These are phyloP conservation scores for Fusarium buharicum DNA, from an alignment of 2,329 filamentous ascomycete genomes.

Conservation along the genomic window DNA sequence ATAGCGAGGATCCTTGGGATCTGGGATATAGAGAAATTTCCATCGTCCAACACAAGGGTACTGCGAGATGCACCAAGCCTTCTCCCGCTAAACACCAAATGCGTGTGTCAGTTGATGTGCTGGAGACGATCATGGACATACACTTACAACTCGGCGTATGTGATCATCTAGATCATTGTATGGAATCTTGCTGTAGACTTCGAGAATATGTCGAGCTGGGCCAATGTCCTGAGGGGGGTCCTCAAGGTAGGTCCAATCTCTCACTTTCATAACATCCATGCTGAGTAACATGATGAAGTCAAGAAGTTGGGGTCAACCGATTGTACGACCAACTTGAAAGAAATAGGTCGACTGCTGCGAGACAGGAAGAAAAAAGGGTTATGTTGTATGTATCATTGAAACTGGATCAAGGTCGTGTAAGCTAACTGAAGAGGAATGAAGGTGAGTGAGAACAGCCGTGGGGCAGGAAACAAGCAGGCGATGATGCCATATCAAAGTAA, in stretches of 20 bases:
- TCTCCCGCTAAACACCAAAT: conserved; percentile 54
- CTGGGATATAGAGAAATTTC: conserved; percentile 59
- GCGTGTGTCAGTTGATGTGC: conserved; percentile 18
- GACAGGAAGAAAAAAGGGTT: not conserved
- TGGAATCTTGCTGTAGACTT: conserved; percentile 54
- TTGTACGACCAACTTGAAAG: conserved; percentile 10
- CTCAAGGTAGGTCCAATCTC: conserved; percentile 53
- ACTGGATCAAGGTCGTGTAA: conserved; percentile 14
- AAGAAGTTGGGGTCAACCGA: not conserved
- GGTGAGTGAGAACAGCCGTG: conserved; percentile 21
- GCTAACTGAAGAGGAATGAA: conserved; percentile 10
- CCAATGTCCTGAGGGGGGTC: conserved; percentile 53
- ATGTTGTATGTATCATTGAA: conserved; percentile 34
- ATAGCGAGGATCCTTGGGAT: conserved; percentile 55
- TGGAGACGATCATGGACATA: not conserved
- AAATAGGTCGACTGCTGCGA: conserved; percentile 5
- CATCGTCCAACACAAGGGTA: conserved; percentile 61
- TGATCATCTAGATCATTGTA: conserved; percentile 50
- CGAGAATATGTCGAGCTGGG: conserved; percentile 51
- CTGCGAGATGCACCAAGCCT: conserved; percentile 58
- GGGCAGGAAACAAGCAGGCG: conserved; percentile 5
- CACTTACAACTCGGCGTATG: conserved; percentile 51
- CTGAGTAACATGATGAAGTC: conserved; percentile 41
- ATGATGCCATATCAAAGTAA: conserved; percentile 25
- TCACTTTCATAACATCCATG: conserved; percentile 51